Evolutionary conservation across 2,329 filamentous ascomycete species (phyloP), one percentile per base, ranked within the genome.

Genomic region (Dothideomycetes sp.): DNA sequence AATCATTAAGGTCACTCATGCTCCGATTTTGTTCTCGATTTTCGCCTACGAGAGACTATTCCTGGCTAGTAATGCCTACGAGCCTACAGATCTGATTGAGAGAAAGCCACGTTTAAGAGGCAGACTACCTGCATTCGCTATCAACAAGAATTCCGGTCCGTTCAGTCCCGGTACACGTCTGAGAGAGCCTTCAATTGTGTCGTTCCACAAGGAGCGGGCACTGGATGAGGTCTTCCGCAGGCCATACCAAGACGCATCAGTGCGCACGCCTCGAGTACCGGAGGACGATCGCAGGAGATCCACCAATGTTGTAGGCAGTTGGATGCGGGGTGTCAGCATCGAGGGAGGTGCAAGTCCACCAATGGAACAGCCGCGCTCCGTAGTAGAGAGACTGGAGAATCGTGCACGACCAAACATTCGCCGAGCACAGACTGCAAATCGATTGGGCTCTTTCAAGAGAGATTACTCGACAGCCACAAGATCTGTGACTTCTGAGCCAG

Each of bases 1-100:
- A 0, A 77, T 93, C 44, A 95, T 96, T 67, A 95, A 95, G 56
- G 62, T 81, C 31, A 94, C 87, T 0, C 89, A 96, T 59, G 81
- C 91, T 46, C 88, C 89, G 0, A 73, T 96, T 2, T 63, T 96
- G 1, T 87, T 94, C 55, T 71, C 75, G 42, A 94, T 96, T 41
- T 96, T 84, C 53, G 51, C 83, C 15, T 96, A 96, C 57, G 89
- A 96, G 60, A 82, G 79, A 43, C 70, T 83, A 29, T 75, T 91
- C 51, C 68, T 96, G 19, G 79, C 84, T 3, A 72, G 79, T 1
- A 74, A 75, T 2, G 77, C 88, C 44, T 87, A 87, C 48, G 85
- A 89, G 43, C 82, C 84, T 0, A 87, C 81, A 3, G 88, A 95
- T 56, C 66, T 94, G 15, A 74, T 95, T n/a, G 85, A 94, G 49